Conservation (phyloP, 176 grass and related monocot species). For the Oryza meyeriana region DNA sequence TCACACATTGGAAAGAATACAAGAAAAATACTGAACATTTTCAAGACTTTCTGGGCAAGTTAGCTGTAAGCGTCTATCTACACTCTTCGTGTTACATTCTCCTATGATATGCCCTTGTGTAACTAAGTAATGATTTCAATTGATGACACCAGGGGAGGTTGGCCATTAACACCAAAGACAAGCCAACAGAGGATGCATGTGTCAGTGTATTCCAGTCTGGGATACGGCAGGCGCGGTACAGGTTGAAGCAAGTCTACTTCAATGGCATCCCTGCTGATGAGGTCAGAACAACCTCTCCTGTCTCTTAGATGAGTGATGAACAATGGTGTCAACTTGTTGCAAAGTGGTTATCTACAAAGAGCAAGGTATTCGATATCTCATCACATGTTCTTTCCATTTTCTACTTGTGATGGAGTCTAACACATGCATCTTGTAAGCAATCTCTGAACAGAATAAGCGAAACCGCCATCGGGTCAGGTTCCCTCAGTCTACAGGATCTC, state of each 20-base stretch:
- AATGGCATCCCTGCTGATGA: background rate
- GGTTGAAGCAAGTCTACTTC: background rate
- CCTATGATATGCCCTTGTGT: background rate
- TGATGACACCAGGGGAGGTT: background rate
- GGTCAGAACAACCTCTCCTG: background rate
- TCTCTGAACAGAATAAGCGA: background rate
- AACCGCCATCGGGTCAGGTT: background rate
- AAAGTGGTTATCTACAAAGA: background rate
- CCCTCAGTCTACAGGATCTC: background rate
- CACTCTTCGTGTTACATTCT: too few relatives aligned
- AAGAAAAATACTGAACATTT: background rate
- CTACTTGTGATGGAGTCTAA: background rate
- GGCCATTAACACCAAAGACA: background rate
- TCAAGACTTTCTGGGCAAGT: background rate
- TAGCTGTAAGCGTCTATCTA: background rate
- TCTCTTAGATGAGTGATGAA: background rate
- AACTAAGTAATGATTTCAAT: background rate
- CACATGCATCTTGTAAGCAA: background rate
- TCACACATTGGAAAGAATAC: background rate
- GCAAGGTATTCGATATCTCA: background rate
- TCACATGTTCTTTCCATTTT: background rate
- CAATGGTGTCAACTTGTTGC: background rate
- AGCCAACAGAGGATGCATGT: background rate
- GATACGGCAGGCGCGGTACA: background rate
- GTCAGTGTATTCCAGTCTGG: background rate